phyloP scores from a whole-genome alignment of 805 yeast species.

The Candida chauliodis region DNA sequence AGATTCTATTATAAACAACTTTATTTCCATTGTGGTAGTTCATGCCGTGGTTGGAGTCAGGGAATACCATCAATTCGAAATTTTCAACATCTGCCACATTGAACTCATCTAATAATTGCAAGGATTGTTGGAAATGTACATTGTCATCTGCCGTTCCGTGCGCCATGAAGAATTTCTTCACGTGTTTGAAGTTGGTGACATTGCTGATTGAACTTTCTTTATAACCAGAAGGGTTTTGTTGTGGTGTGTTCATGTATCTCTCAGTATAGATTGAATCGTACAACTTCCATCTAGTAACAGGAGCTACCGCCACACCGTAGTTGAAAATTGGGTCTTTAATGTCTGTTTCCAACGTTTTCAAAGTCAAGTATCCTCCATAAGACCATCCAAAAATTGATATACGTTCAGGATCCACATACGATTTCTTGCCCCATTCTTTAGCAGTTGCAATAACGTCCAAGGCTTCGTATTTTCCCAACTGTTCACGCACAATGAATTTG shows the following conservation, averaged over 20 bases:
- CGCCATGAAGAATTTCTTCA: slow-evolving; percentile 60
- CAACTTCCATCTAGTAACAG: slow-evolving; percentile 74
- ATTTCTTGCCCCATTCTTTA: slow-evolving; percentile 55
- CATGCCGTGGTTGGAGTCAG: slow-evolving; percentile 77
- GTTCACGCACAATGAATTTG: slow-evolving; percentile 76
- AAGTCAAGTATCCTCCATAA: slow-evolving; percentile 75
- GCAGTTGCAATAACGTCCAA: slow-evolving; percentile 87
- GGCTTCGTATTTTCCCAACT: slow-evolving; percentile 78
- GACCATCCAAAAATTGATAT: slow-evolving; percentile 89
- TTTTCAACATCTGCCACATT: slow-evolving; percentile 76
- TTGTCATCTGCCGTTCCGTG: slow-evolving; percentile 87
- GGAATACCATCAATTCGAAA: slow-evolving; percentile 74
- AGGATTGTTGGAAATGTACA: slow-evolving; percentile 73
- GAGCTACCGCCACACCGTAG: slow-evolving; percentile 81
- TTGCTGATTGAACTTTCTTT: slow-evolving; percentile 40
- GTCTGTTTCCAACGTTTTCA: slow-evolving; percentile 72
- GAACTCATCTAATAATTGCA: slow-evolving; percentile 59
- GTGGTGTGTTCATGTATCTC: slow-evolving; percentile 63
- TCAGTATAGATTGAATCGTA: slow-evolving; percentile 81
- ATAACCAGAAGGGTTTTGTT: slow-evolving; percentile 48
- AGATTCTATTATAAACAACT: slow-evolving; percentile 57
- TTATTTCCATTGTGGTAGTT: slow-evolving; percentile 67
- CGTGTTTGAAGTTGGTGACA: slow-evolving; percentile 42
- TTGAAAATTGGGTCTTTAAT: slow-evolving; percentile 53
- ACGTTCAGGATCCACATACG: slow-evolving; percentile 57